phyloP scores from a whole-genome alignment of 345 rosid species.

The Turnera subulata region DNA sequence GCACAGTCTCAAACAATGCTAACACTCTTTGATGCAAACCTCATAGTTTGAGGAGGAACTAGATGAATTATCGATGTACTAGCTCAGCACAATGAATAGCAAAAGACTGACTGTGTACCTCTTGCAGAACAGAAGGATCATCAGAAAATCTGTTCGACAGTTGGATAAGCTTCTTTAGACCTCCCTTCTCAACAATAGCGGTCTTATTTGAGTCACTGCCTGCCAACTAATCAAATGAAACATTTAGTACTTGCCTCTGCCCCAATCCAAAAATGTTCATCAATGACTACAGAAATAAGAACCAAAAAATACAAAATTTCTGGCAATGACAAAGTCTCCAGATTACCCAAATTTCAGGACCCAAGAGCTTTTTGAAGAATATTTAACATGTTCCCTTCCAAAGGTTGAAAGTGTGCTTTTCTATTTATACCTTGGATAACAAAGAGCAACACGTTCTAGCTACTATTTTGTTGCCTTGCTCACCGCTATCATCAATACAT shows the following conservation, averaged over 20 bases:
- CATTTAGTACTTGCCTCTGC: background rate
- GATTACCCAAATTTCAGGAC: no score
- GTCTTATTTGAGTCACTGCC: conserved; percentile 91
- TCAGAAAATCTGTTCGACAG: conserved; percentile 70
- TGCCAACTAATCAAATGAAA: conserved; percentile 60
- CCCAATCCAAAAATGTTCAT: no score
- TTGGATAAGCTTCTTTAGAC: conserved; percentile 61
- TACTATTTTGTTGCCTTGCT: conserved; percentile 63
- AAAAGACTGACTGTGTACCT: conserved; percentile 42
- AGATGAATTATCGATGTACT: background rate
- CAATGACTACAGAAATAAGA: no score
- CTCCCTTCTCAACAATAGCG: conserved; percentile 67
- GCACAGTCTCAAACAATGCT: background rate
- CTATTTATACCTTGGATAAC: conserved; percentile 57
- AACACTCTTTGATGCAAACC: no score
- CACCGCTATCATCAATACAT: conserved; percentile 75
- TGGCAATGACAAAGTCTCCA: no score
- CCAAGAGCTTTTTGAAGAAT: no score
- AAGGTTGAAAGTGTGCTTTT: background rate
- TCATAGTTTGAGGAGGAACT: conserved; percentile 1
- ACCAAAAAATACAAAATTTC: no score
- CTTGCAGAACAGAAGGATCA: conserved; percentile 78
- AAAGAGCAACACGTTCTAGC: conserved; percentile 77
- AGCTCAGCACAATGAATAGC: background rate
- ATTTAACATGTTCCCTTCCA: no score